These are phyloP conservation scores for Straminergon stramineum DNA, from an alignment of 225 moss, liverwort and hornwort species.

Conservation along the genomic window DNA sequence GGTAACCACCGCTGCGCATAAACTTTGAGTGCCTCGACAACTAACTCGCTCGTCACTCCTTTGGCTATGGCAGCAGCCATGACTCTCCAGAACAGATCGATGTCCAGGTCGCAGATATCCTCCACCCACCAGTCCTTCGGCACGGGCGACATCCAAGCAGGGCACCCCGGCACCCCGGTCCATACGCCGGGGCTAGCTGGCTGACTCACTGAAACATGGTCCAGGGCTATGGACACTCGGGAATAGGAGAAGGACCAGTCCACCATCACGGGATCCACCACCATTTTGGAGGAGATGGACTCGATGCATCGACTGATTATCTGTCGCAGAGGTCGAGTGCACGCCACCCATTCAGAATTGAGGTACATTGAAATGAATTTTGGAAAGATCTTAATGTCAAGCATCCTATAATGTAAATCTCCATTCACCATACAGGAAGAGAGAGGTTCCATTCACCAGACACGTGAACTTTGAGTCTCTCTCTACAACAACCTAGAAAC, in stretches of 20 bases:
- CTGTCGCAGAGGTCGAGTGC: slow-evolving; percentile 3
- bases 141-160: slow-evolving; percentile 39
- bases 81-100: slow-evolving; percentile 83
- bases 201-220: slow-evolving; percentile 38
- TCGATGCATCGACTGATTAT: slow-evolving; percentile 56
- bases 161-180: slow-evolving; percentile 51
- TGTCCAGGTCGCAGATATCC: slow-evolving; percentile 75
- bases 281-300: slow-evolving; percentile 63
- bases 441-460: background rate
- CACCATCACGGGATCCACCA: slow-evolving; percentile 41
- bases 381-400: background rate
- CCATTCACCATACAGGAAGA: background rate
- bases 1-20: slow-evolving; percentile 76
- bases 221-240: slow-evolving; percentile 36
- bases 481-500: background rate
- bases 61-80: slow-evolving; percentile 63
- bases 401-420: background rate
- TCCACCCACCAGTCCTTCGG: slow-evolving; percentile 93
- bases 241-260: slow-evolving; percentile 82
- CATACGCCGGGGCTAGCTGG: slow-evolving; percentile 39
- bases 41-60: slow-evolving; percentile 39
- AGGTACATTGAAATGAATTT: background rate
- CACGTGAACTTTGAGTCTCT: background rate
- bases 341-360: background rate
- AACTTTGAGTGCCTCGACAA: slow-evolving; percentile 59